Evolutionary conservation across 306 rosid species (phyloP).

Genomic region (Acacia crassicarpa): DNA sequence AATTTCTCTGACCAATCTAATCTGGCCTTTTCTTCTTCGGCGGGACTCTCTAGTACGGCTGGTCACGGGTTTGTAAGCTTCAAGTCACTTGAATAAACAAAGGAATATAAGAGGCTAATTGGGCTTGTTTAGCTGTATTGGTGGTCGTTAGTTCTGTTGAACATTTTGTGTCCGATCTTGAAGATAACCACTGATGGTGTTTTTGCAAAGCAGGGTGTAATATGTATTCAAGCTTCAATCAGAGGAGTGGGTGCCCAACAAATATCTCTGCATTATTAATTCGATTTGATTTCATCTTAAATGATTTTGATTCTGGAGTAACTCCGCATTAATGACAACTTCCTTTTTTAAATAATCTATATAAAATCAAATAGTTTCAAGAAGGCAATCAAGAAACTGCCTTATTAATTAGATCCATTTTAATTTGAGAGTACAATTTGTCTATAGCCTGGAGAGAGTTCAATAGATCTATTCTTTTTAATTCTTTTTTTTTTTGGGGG

Average conservation of each 20-base stretch:
- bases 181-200: background rate
- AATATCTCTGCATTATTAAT: background rate
- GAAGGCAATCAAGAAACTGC: background rate
- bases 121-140: background rate
- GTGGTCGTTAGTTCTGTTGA: background rate
- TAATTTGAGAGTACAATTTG: background rate
- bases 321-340: background rate
- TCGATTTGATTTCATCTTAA: background rate
- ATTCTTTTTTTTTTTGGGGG: too few species aligned
- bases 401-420: background rate
- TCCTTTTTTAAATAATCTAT: background rate
- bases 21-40: constrained; percentile 25
- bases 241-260: background rate
- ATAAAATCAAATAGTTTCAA: background rate
- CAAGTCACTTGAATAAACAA: background rate
- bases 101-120: background rate
- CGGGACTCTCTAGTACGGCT: constrained; percentile 5
- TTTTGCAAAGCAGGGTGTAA: background rate
- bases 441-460: background rate
- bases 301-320: background rate
- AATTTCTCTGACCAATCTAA: background rate
- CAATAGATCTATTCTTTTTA: background rate
- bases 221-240: background rate
- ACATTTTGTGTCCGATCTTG: background rate
- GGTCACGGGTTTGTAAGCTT: constrained; percentile 35